A percentile compares a stretch with the other conserved stretches of the same genome.
Evolutionary conservation across 805 yeast species (phyloP).

Genomic region (Candida khao-thaluensis): DNA sequence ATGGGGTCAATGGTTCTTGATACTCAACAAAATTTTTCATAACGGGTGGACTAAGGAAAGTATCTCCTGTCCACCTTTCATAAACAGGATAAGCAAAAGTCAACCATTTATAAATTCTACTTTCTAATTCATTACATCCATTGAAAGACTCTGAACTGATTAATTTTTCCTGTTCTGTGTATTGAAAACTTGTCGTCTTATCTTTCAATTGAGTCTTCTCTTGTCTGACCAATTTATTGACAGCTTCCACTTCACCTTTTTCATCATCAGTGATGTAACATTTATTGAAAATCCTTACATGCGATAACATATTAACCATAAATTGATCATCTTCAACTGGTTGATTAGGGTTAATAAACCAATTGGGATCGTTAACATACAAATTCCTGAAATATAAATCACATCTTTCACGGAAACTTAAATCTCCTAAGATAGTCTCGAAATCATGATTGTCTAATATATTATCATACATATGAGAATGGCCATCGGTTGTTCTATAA

Average conservation of each 20-base stretch:
- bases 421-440: constrained; percentile 6
- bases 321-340: constrained; percentile 31
- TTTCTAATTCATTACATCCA: constrained; percentile 30
- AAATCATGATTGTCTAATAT: constrained; percentile 12
- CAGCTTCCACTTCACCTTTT: constrained; percentile 11
- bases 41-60: constrained; percentile 18
- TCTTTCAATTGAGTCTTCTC: constrained; percentile 12
- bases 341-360: constrained; percentile 42
- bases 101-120: constrained; percentile 39
- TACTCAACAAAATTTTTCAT: constrained; percentile 18
- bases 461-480: constrained; percentile 19
- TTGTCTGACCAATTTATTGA: constrained; percentile 7
- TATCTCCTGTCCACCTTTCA: constrained; percentile 37
- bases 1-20: constrained; percentile 14
- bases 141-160: constrained; percentile 16
- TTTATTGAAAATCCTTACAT: constrained; percentile 46
- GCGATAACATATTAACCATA: constrained; percentile 44
- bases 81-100: constrained; percentile 37
- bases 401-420: constrained; percentile 40
- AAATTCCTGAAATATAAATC: constrained; percentile 45
- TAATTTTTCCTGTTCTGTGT: constrained; percentile 16
- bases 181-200: constrained; percentile 3
- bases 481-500: constrained; percentile 19
- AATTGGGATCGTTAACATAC: constrained; percentile 37
- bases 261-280: constrained; percentile 39